Conservation (phyloP, 2,329 filamentous ascomycete species). For the Pyrenophora graminea region DNA sequence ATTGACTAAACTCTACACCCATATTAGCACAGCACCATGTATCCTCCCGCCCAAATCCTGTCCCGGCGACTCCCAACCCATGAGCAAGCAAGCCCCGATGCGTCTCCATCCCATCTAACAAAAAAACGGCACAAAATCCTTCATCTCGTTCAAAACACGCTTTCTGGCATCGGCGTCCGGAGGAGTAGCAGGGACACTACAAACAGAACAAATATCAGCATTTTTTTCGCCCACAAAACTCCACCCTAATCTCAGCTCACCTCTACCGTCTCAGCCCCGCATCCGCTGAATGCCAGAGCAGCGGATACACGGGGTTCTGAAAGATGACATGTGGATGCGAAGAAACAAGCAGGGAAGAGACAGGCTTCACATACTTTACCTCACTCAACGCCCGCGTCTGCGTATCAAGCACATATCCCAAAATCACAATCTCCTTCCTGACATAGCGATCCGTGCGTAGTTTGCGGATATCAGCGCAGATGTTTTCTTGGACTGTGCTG, state of each 20-base stretch:
- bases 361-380: slow-evolving; percentile 23
- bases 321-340: neutral
- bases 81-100: too few species aligned
- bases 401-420: slow-evolving; percentile 28
- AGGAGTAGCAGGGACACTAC: slow-evolving; percentile 18
- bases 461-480: slow-evolving; percentile 17
- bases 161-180: slow-evolving; percentile 20
- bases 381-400: slow-evolving; percentile 19
- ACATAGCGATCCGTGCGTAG: slow-evolving; percentile 20
- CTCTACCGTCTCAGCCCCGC: too few species aligned
- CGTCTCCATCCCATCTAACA: slow-evolving; percentile 1
- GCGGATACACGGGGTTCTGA: neutral
- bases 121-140: slow-evolving; percentile 32
- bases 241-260: too few species aligned
- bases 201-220: slow-evolving; percentile 5
- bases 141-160: slow-evolving; percentile 16
- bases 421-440: slow-evolving; percentile 20
- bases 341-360: neutral
- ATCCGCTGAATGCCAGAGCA: neutral
- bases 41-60: too few species aligned
- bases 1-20: too few species aligned
- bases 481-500: slow-evolving; percentile 11
- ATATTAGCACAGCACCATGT: too few species aligned
- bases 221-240: neutral
- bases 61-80: too few species aligned